A percentile compares a stretch with the other conserved stretches of the same genome.
These are phyloP conservation scores for Tremella mesenterica DNA, from an alignment of 768 basidiomycete species.

Conservation along the genomic window DNA sequence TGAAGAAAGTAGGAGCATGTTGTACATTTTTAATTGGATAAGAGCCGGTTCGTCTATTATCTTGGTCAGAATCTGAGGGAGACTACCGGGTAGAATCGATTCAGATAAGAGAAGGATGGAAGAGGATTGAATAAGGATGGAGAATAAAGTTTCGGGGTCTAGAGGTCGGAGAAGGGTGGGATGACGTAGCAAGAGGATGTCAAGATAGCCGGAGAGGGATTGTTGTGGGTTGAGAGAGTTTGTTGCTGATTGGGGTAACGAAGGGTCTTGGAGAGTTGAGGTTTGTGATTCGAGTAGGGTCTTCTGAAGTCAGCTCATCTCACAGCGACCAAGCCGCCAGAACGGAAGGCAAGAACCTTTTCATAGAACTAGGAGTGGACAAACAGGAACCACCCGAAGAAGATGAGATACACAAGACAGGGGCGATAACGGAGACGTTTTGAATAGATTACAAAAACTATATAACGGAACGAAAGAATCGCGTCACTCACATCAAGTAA, in stretches of 20 bases:
- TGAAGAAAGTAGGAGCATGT: constrained; percentile 16
- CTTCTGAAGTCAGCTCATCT: not conserved
- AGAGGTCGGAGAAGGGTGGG: constrained; percentile 1
- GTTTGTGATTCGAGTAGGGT: not conserved
- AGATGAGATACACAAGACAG: too few species aligned
- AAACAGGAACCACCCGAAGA: too few species aligned
- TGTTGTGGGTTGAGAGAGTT: too few species aligned
- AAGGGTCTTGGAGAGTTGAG: too few species aligned
- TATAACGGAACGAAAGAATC: too few species aligned
- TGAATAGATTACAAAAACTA: too few species aligned
- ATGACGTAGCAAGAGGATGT: constrained; percentile 18
- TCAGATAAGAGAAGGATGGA: constrained; percentile 20
- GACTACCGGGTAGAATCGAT: constrained; percentile 3
- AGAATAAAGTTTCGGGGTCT: constrained; percentile 7
- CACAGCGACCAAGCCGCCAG: too few species aligned
- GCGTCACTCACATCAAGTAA: constrained; percentile 10
- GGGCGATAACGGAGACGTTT: too few species aligned
- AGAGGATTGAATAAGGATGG: constrained; percentile 6
- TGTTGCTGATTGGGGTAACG: too few species aligned
- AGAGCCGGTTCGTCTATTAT: constrained; percentile 12
- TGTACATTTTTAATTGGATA: constrained; percentile 22
- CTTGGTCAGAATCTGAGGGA: constrained; percentile 5
- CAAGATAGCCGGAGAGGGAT: constrained; percentile 19
- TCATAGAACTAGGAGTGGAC: too few species aligned
- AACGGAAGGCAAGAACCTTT: too few species aligned